phyloP scores from a whole-genome alignment of 2,329 filamentous ascomycete genomes.

The Fusarium chaquense region DNA sequence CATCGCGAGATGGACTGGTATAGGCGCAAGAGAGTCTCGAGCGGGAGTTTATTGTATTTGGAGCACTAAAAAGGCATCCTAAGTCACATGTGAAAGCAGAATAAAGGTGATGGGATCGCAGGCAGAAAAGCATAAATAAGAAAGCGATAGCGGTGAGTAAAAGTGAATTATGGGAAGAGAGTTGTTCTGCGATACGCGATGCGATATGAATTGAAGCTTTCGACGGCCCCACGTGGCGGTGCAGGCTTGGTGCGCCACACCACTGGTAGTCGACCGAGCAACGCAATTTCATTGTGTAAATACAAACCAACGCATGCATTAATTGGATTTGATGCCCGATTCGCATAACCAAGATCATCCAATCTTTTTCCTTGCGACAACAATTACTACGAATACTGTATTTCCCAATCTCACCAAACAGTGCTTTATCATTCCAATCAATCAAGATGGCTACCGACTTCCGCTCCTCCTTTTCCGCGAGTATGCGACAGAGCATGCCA shows the following conservation, averaged over 20 bases:
- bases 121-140: slow-evolving; percentile 12
- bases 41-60: slow-evolving; percentile 23
- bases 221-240: slow-evolving; percentile 46
- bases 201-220: slow-evolving; percentile 43
- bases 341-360: slow-evolving; percentile 8
- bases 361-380: background rate
- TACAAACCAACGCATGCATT: slow-evolving; percentile 13
- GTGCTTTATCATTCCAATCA: too few species aligned
- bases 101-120: background rate
- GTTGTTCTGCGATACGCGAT: slow-evolving; percentile 15
- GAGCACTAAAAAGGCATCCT: slow-evolving; percentile 37
- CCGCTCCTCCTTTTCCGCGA: slow-evolving; percentile 76
- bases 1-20: slow-evolving; percentile 50
- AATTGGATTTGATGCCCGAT: slow-evolving; percentile 5
- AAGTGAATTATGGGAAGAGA: slow-evolving; percentile 9
- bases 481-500: slow-evolving; percentile 69
- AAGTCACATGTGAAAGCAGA: slow-evolving; percentile 4
- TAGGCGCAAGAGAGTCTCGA: slow-evolving; percentile 41
- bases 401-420: background rate
- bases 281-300: slow-evolving; percentile 44
- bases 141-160: slow-evolving; percentile 19
- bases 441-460: slow-evolving; percentile 69
- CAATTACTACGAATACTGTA: background rate
- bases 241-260: slow-evolving; percentile 44
- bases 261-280: slow-evolving; percentile 48